phyloP scores from a whole-genome alignment of 441 rosid genomes.

The Lepidium campestre region DNA sequence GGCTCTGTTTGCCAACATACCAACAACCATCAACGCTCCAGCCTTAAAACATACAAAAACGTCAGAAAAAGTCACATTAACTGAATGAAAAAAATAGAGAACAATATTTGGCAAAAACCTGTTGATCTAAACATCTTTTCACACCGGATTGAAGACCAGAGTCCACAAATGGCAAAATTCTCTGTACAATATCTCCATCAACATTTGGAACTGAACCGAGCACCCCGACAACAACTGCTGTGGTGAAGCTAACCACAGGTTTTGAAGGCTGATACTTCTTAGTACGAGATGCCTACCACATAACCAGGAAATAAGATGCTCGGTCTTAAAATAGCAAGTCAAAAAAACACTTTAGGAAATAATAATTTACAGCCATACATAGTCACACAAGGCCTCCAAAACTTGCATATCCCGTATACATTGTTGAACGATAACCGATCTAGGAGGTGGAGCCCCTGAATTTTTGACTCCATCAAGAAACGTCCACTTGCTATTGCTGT shows the following conservation, averaged over 20 bases:
- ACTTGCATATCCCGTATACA: constrained; percentile 80
- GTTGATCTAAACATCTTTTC: constrained; percentile 68
- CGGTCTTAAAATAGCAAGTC: background rate
- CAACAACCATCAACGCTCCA: constrained; percentile 84
- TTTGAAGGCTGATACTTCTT: constrained; percentile 73
- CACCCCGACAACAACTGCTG: constrained; percentile 77
- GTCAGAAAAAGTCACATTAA: constrained; percentile 1
- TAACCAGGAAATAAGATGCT: constrained; percentile 9
- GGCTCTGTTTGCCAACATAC: constrained; percentile 71
- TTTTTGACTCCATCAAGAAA: constrained; percentile 81
- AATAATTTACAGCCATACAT: constrained; percentile 37
- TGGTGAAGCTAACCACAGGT: constrained; percentile 65
- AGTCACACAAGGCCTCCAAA: constrained; percentile 75
- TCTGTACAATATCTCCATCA: constrained; percentile 65
- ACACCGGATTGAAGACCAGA: constrained; percentile 68
- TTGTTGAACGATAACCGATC: constrained; percentile 86
- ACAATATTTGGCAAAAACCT: constrained; percentile 43
- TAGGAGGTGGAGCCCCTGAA: constrained; percentile 90
- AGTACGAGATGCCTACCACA: constrained; percentile 60
- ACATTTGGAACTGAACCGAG: constrained; percentile 61
- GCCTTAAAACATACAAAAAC: constrained; percentile 47
- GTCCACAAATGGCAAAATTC: constrained; percentile 73
- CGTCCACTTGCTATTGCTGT: constrained; percentile 88
- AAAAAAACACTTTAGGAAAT: background rate
- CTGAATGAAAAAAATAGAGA: background rate